A percentile compares a stretch with the other conserved stretches of the same genome.
phyloP scores from a whole-genome alignment of 495 filamentous ascomycete genomes.

The Articulospora tetracladia region DNA sequence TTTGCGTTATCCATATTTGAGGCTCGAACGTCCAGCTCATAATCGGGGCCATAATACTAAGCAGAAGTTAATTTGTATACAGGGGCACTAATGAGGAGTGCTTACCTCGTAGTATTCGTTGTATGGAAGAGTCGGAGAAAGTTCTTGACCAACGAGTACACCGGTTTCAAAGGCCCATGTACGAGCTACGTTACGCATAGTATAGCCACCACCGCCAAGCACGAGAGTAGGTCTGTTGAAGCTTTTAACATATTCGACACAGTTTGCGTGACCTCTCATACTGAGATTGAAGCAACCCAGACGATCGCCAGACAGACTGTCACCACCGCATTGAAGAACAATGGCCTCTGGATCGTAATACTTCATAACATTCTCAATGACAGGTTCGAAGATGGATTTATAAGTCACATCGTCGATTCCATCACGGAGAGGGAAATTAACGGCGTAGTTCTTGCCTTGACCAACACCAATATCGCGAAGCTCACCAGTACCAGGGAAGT shows the following conservation, averaged over 20 bases:
- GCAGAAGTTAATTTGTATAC: slow-evolving; percentile 28
- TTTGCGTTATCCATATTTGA: slow-evolving; percentile 99
- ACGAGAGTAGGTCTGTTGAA: slow-evolving; percentile 90
- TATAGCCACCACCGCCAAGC: slow-evolving; percentile 94
- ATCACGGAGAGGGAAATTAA: slow-evolving; percentile 95
- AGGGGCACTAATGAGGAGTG: not conserved
- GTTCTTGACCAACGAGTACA: slow-evolving; percentile 74
- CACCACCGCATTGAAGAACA: slow-evolving; percentile 94
- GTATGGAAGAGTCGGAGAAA: slow-evolving; percentile 81
- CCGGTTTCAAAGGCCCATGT: slow-evolving; percentile 98
- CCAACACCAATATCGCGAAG: slow-evolving; percentile 94
- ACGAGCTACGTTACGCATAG: slow-evolving; percentile 96
- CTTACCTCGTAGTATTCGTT: slow-evolving; percentile 98
- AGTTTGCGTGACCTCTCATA: slow-evolving; percentile 97
- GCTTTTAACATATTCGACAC: slow-evolving; percentile 89
- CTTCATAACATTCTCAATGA: slow-evolving; percentile 91
- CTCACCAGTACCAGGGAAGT: slow-evolving; percentile 96
- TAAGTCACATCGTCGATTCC: slow-evolving; percentile 92
- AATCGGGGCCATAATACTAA: slow-evolving; percentile 96
- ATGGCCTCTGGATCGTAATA: slow-evolving; percentile 93
- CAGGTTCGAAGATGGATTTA: slow-evolving; percentile 92
- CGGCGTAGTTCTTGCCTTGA: slow-evolving; percentile 85
- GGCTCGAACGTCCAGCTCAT: slow-evolving; percentile 87
- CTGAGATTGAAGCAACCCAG: slow-evolving; percentile 97
- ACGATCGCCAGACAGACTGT: slow-evolving; percentile 90